Evolutionary conservation across 1,139 yeast species (phyloP), one percentile per base, ranked within the genome.

Genomic region (Candida freyschussii): DNA sequence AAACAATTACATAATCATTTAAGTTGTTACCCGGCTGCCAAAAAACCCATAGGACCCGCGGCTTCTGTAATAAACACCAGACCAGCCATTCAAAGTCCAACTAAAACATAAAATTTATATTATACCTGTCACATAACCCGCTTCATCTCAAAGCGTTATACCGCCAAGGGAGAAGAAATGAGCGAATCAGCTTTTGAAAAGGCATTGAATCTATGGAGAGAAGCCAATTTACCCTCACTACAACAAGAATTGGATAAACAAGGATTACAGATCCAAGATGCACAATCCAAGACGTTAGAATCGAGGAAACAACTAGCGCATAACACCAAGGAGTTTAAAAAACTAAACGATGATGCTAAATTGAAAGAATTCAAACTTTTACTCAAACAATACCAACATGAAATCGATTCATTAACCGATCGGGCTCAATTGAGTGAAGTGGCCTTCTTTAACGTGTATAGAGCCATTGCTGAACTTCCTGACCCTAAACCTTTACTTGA

Each of bases 401-500:
- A 87, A 55, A 83, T 91, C 49, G 98, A 91, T 55, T 64, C 68
- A 26, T 65, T 91, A 44, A 85, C 96, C 4, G 76, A 74, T 47
- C 75, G 91, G 47, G 77, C 85, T 42, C 86, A 87, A 53, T 66
- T 60, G 30, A 77, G 84, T 2, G 97, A 91, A 52, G 66, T 69
- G 22, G 68, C 77, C 29, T 81, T 91, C 52, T 74, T 87, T 57
- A 78, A 78, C 15, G 65, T 85, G 17, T 89, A 89, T 61, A 67
- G 87, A 38, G 63, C 75, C 17, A 62, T 91, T 11, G 85, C 87
- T 3, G 96, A 89, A 52, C 91, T 95, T 0, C 96, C 97, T 0
- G 96, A 91, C 59, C 97, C 97, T 4, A 72, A 71, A 40, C 95
- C 96, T 3, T 59, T 89, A 29, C 62, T 89, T 37, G 86, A 83